These are phyloP conservation scores for Pulveroboletus sp. DNA, from an alignment of 768 basidiomycete species.

Conservation along the genomic window DNA sequence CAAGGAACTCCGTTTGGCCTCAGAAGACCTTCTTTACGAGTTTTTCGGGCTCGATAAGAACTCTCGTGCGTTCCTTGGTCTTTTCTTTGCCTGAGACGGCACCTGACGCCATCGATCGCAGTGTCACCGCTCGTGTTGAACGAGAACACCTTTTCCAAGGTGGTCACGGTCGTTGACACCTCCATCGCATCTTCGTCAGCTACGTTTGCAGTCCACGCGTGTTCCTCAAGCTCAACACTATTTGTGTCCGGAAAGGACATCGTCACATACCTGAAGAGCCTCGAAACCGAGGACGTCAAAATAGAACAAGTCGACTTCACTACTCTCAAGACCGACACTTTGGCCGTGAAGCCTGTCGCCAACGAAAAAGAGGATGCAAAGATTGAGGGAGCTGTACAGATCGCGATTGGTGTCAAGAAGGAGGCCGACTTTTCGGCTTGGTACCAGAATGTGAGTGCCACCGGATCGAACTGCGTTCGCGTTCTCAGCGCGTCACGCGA, in stretches of 20 bases:
- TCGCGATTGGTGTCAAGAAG: conserved; percentile 93
- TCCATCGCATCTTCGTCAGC: conserved; percentile 64
- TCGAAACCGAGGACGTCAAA: conserved; percentile 63
- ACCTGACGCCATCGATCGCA: conserved; percentile 28
- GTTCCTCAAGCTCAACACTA: conserved; percentile 63
- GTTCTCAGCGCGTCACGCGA: conserved; percentile 13
- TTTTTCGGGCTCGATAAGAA: conserved; percentile 84
- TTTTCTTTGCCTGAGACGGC: background rate
- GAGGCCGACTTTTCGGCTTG: conserved; percentile 91
- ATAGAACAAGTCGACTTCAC: conserved; percentile 73
- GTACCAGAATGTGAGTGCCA: conserved; percentile 79
- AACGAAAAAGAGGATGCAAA: conserved; percentile 73
- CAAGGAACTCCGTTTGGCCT: conserved; percentile 84
- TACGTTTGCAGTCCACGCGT: conserved; percentile 71
- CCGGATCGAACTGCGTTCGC: background rate
- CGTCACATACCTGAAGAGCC: conserved; percentile 58
- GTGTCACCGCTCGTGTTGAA: conserved; percentile 81
- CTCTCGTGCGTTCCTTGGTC: conserved; percentile 56
- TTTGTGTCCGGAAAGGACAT: conserved; percentile 80
- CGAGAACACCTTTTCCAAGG: conserved; percentile 58
- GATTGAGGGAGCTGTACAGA: conserved; percentile 84
- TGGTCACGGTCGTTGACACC: conserved; percentile 71
- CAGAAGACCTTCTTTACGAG: conserved; percentile 79
- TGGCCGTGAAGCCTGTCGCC: conserved; percentile 30
- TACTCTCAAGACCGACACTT: conserved; percentile 47